Percentiles rank a stretch among this genome's conserved stretches.
Conservation (phyloP, 768 basidiomycete genomes). For the Terana coerulea region DNA sequence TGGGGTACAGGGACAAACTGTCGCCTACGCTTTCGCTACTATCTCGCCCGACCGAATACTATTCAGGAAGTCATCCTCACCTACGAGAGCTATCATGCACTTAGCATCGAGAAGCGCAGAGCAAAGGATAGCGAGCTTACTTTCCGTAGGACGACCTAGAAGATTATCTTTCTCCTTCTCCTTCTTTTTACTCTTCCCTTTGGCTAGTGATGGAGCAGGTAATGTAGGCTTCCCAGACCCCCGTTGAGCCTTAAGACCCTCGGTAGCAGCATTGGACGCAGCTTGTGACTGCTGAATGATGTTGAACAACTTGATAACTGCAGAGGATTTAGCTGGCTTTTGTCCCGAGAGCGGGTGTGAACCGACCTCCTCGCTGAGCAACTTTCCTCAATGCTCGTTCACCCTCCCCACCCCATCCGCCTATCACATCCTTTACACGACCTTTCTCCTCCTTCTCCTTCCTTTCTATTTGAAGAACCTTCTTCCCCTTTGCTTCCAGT, state of each 20-base stretch:
- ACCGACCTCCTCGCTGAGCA: constrained; percentile 79
- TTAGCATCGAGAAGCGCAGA: not conserved
- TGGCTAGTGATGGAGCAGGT: constrained; percentile 55
- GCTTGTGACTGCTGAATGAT: constrained; percentile 79
- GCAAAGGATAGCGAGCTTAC: constrained; percentile 32
- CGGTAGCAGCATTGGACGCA: constrained; percentile 45
- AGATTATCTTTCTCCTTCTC: constrained; percentile 54
- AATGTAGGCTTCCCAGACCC: constrained; percentile 74
- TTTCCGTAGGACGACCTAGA: constrained; percentile 52
- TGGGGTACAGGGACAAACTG: too few species aligned
- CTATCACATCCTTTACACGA: constrained; percentile 66
- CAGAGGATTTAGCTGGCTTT: not conserved
- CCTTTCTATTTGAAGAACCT: constrained; percentile 64
- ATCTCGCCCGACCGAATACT: constrained; percentile 80
- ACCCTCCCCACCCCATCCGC: constrained; percentile 85
- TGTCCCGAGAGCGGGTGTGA: too few species aligned
- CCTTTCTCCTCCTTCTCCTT: constrained; percentile 73
- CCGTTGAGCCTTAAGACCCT: constrained; percentile 55
- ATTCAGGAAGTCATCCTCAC: constrained; percentile 75
- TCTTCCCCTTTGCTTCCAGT: constrained; percentile 67
- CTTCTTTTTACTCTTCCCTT: constrained; percentile 47
- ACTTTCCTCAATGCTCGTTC: constrained; percentile 76
- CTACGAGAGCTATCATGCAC: constrained; percentile 47
- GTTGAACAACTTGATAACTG: constrained; percentile 86
- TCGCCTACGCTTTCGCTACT: constrained; percentile 62